A percentile compares a stretch with the other conserved stretches of the same genome.
phyloP scores from a whole-genome alignment of 2,329 filamentous ascomycete species.

The Colletotrichum costaricense region DNA sequence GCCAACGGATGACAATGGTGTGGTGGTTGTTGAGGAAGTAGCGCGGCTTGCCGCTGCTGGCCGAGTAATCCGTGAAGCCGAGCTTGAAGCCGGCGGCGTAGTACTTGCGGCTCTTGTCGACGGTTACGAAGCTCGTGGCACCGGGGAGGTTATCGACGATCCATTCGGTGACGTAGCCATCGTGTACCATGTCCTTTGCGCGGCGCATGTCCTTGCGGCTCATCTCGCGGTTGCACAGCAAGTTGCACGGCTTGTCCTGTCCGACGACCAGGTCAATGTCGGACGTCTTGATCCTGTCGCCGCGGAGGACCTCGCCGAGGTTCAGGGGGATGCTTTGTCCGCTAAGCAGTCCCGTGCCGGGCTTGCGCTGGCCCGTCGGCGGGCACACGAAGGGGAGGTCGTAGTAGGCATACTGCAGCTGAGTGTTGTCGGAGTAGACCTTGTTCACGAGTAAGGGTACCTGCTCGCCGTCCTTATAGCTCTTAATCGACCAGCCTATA shows the following conservation, averaged over 20 bases:
- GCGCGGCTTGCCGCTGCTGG: constrained; percentile 67
- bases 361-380: constrained; percentile 74
- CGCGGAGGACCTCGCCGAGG: constrained; percentile 86
- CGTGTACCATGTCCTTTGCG: constrained; percentile 77
- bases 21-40: constrained; percentile 91
- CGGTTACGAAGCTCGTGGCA: constrained; percentile 88
- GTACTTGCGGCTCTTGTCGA: constrained; percentile 86
- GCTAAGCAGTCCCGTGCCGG: constrained; percentile 76
- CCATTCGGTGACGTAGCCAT: constrained; percentile 91
- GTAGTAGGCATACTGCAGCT: constrained; percentile 92
- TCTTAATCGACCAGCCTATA: constrained; percentile 83
- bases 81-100: constrained; percentile 92
- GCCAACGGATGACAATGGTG: constrained; percentile 84
- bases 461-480: constrained; percentile 79
- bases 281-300: constrained; percentile 86
- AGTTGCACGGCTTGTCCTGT: constrained; percentile 77
- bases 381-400: constrained; percentile 90
- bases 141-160: constrained; percentile 93
- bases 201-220: constrained; percentile 72
- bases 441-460: constrained; percentile 93
- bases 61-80: constrained; percentile 77
- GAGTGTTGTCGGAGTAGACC: constrained; percentile 88
- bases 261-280: constrained; percentile 86
- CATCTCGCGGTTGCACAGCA: constrained; percentile 78
- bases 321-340: constrained; percentile 85